phyloP scores from a whole-genome alignment of 2,329 filamentous ascomycete species.

The Scopulariopsis brevicaulis region DNA sequence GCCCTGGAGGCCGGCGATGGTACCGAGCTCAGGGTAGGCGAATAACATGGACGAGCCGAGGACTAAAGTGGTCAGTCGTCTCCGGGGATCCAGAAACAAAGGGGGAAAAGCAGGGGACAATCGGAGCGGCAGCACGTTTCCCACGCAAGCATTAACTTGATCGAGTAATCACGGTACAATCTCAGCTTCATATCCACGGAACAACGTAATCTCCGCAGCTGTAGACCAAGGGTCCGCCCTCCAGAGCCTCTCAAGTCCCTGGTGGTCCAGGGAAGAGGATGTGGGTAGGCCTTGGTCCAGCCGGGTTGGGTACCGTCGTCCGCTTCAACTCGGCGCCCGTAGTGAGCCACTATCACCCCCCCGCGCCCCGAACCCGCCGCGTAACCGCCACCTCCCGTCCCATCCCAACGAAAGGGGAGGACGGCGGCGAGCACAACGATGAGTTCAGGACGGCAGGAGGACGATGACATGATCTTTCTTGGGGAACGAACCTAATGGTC shows the following conservation, averaged over 20 bases:
- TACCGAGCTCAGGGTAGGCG: slow-evolving; percentile 70
- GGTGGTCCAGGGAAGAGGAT: not conserved
- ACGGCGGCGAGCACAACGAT: not conserved
- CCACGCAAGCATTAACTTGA: slow-evolving; percentile 99
- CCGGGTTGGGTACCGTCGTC: slow-evolving; percentile 39
- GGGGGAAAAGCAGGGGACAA: slow-evolving; percentile 19
- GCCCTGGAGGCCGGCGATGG: slow-evolving; percentile 68
- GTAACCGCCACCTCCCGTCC: not conserved
- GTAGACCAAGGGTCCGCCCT: slow-evolving; percentile 7
- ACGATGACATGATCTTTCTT: not conserved
- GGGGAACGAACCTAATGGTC: slow-evolving; percentile 5
- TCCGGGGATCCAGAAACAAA: slow-evolving; percentile 8
- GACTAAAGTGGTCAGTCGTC: slow-evolving; percentile 44
- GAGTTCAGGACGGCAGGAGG: not conserved
- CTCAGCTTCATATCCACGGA: slow-evolving; percentile 63
- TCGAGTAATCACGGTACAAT: slow-evolving; percentile 92
- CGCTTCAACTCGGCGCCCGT: slow-evolving; percentile 64
- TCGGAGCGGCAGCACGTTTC: slow-evolving; percentile 88
- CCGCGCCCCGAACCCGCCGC: slow-evolving; percentile 5
- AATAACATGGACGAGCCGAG: slow-evolving; percentile 78
- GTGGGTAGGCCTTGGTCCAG: not conserved
- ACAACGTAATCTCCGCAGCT: slow-evolving; percentile 23
- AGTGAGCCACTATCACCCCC: slow-evolving; percentile 57
- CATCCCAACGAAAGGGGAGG: not conserved
- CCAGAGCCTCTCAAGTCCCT: slow-evolving; percentile 6